These are phyloP conservation scores for Fusarium sp. DNA, from an alignment of 2,329 filamentous ascomycete genomes.

Conservation along the genomic window DNA sequence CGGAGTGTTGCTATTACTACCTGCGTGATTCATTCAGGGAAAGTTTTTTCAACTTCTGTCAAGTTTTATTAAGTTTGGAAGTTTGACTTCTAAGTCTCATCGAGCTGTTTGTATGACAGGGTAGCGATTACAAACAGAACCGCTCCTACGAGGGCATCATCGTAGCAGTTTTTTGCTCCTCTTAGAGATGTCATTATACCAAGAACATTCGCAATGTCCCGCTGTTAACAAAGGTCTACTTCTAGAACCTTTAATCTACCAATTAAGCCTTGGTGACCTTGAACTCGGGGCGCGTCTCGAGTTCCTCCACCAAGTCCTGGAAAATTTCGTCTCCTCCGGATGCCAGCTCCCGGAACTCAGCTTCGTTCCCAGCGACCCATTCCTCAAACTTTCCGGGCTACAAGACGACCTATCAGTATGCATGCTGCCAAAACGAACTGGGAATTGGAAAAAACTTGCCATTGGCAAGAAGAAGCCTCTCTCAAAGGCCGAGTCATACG, in stretches of 20 bases:
- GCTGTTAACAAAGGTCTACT: fast-evolving
- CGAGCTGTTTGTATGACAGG: too few relatives aligned
- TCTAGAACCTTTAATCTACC: background rate
- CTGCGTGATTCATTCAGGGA: too few relatives aligned
- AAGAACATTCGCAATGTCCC: background rate
- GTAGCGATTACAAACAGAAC: too few relatives aligned
- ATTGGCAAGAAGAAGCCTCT: background rate
- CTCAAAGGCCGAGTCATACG: background rate
- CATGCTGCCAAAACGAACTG: background rate
- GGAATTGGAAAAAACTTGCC: background rate
- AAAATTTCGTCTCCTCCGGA: background rate
- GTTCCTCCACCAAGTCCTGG: background rate
- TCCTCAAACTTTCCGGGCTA: background rate
- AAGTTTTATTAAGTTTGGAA: too few relatives aligned
- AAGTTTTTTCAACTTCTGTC: too few relatives aligned
- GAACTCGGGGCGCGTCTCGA: background rate
- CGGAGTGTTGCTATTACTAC: background rate
- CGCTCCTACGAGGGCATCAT: background rate
- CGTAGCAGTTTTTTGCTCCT: fast-evolving
- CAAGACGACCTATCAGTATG: background rate
- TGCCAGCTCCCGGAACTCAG: background rate
- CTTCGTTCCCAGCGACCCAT: background rate
- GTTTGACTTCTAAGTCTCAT: too few relatives aligned
- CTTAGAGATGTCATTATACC: background rate
- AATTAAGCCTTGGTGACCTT: background rate